Evolutionary conservation across 139 green algal genomes (phyloP), one percentile per base, ranked within the genome.

Genomic region (Trebouxia sp.): DNA sequence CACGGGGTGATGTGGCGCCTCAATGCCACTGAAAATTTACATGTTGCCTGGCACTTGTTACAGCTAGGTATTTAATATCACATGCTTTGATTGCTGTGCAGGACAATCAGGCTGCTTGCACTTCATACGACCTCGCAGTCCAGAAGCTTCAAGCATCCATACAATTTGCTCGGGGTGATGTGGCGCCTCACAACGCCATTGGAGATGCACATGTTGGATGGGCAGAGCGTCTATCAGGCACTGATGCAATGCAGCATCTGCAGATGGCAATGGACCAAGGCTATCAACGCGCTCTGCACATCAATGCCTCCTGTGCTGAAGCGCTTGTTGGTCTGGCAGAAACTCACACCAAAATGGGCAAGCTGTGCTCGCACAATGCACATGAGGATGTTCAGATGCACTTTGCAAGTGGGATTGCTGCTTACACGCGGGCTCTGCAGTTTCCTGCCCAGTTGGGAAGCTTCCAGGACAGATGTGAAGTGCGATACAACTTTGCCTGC

Each of bases 401-500:
- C 41, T 80, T 66, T 20, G 7, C 20, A 12, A 72, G 79, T 24
- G 82, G 85, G 0, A 81, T 69, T 14, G n/a, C 74, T 7, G 75
- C 65, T 15, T 92, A 92, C 42, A 5, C n/a, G 3, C 56, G 50
- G 11, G 91, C 88, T 12, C 43, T 94, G 84, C 6, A 30, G 5
- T 26, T 42, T 20, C 85, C 88, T 9, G 37, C 82, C 22, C 42
- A 69, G 12, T 62, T 92, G 66, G 90, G 89, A 9, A 67, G 74
- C 5, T 85, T 88, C 22, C 17, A 41, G 24, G 83, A 88, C 32
- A 80, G 89, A 0, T 87, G 80, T 41, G 87, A 91, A 22, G 77
- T 88, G 32, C 75, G 85, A 20, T 95, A 92, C 81, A 94, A 94
- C 82, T 55, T 65, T 14, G 88, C 86, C 28, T 93, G 89, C 55